A percentile compares a stretch with the other conserved stretches of the same genome.
phyloP scores from a whole-genome alignment of 768 basidiomycete genomes.

The Saitozyma podzolica region DNA sequence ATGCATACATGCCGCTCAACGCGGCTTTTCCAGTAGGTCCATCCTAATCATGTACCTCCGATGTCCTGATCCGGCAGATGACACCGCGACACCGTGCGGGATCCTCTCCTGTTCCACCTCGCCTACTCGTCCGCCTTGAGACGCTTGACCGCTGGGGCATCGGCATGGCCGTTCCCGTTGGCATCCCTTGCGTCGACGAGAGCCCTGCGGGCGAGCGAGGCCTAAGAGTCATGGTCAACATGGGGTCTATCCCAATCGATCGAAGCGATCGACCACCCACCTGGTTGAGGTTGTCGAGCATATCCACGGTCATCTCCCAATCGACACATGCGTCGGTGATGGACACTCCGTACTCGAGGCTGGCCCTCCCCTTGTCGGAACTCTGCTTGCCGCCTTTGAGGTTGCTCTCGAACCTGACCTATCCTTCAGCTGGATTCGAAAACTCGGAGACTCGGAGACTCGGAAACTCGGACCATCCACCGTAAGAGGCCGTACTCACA shows the following conservation, averaged over 20 bases:
- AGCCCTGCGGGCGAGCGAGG: constrained; percentile 32
- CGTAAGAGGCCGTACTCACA: constrained; percentile 23
- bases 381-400: constrained; percentile 57
- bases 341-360: constrained; percentile 55
- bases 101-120: background rate
- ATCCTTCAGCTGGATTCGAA: background rate
- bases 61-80: background rate
- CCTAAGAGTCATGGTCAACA: constrained; percentile 15
- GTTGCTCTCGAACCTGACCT: constrained; percentile 84
- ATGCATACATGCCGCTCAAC: constrained; percentile 1
- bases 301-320: constrained; percentile 69
- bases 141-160: constrained; percentile 24
- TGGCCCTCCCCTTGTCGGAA: constrained; percentile 38
- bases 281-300: constrained; percentile 46
- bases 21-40: constrained; percentile 3
- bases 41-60: no score
- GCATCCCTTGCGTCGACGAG: constrained; percentile 24
- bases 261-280: constrained; percentile 9
- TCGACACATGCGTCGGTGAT: constrained; percentile 66
- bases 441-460: no score
- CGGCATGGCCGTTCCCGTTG: constrained; percentile 25
- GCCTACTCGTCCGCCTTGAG: constrained; percentile 27
- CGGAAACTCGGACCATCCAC: no score
- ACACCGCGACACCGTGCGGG: background rate
- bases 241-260: background rate